These are phyloP conservation scores for Eimeria praecox DNA, from an alignment of 169 alveolate species.

Conservation along the genomic window DNA sequence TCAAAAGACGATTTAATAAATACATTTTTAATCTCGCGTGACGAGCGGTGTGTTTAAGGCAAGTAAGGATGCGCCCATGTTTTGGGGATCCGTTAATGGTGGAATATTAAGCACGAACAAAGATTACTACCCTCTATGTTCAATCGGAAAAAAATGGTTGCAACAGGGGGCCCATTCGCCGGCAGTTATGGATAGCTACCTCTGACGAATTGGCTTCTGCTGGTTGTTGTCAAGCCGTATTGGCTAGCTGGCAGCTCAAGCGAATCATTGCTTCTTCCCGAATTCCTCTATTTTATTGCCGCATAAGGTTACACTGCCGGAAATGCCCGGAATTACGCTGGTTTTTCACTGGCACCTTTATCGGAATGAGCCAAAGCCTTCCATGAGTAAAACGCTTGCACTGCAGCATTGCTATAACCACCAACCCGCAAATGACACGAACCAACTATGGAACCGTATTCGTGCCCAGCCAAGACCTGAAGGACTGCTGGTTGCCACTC, in stretches of 20 bases:
- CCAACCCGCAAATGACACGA: not conserved
- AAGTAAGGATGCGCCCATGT: no score
- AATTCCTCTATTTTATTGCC: not conserved
- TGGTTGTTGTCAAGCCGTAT: not conserved
- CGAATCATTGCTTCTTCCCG: not conserved
- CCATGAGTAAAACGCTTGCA: not conserved
- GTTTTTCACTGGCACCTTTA: not conserved
- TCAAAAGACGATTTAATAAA: not conserved
- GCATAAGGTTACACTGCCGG: not conserved
- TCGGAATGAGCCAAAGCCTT: not conserved
- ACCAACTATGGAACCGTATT: not conserved
- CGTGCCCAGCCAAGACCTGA: not conserved
- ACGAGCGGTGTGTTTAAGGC: no score
- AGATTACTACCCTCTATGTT: not conserved
- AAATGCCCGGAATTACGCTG: not conserved
- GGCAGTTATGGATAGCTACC: not conserved
- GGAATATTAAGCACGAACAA: not conserved
- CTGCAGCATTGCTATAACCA: not conserved
- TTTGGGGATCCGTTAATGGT: not conserved
- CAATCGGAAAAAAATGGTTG: not conserved
- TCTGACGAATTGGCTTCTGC: not conserved
- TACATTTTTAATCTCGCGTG: no score
- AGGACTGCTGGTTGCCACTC: not conserved
- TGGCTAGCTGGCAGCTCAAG: not conserved
- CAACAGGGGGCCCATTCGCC: not conserved